Base-by-base conservation (phyloP, 2,329 filamentous ascomycete genomes). In the Cryphonectria parasitica region DNA sequence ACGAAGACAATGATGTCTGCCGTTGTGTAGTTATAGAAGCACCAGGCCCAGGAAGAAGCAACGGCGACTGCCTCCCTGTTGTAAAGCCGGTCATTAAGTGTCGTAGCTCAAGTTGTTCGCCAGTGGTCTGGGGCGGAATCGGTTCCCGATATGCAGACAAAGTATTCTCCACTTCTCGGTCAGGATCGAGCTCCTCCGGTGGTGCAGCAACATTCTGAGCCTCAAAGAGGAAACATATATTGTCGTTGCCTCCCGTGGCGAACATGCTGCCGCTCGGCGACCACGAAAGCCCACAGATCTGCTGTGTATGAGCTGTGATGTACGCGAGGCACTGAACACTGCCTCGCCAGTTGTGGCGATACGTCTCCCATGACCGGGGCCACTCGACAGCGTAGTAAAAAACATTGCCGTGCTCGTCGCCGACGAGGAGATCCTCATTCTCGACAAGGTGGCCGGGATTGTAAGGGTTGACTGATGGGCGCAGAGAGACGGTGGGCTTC, bases 241-340 rank as follows among this genome's bases (percentile, higher is more conserved):
- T 98, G 82, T 99, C 96, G 77, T 99, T 98, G 34, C 93, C 94
- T 8, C 96, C 95, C 5, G 93, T 94, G 19, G 93, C 94, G 78
- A 99, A 95, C 49, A 90, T 86, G 3, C 86, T 85, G 3, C 94
- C 94, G 76, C 93, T 89, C 3, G 84, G 83, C 3, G 94, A 95
- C 93, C 95, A 98, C 3, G 92, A 88, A n/a, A 99, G 84, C 1
- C 95, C 95, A 77, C 96, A 99, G 68, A 99, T 91, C 77, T 98
- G 95, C 80, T 98, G 94, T 1, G 86, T 89, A 78, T 98, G 95
- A 10, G 93, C 89, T 43, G 86, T 86, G 75, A 98, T 91, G 74
- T 90, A 90, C 31, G 92, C 91, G 66, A 97, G 83, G 34, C 98
- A 84, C 1, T 88, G 93, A 83, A 97, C 90, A 45, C 90, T 87